Evolutionary conservation across 768 basidiomycete species (phyloP), one percentile per base, ranked within the genome.

Genomic region (Mycena crocata): DNA sequence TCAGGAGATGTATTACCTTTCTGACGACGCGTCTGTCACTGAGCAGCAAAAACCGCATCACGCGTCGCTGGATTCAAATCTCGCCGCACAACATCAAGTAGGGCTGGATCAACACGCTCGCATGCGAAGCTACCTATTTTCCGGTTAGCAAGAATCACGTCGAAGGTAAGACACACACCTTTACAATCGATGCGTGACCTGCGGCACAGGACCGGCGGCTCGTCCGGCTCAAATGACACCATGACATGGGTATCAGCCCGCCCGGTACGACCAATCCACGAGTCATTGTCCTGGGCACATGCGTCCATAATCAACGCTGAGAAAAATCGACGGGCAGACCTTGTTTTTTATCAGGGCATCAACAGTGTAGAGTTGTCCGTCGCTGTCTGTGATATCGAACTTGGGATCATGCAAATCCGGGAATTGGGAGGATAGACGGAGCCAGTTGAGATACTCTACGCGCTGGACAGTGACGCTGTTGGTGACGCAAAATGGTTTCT

Each of bases 261-360:
- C 2, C 66, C 66, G 3, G 66, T 55, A 19, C 31, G 39, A 3
- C 66, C 51, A 1, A n/a, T 21, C 58, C 58, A 67, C 2, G 52
- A 62, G 30, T 67, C 64, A 15, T 66, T 66, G 23, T 66, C 64
- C 64, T 66, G 28, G 5, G 3, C 5, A 12, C 13, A 35, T 1
- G 32, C 54, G 8, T 19, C 19, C 14, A 28, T 17, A 2, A n/a
- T 31, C 3, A 3, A 10, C 26, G 2, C 1, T 5, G 3, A 9
- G n/a, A 21, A 9, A 28, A 42, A n/a, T 37, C 2, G 28, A 1
- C 10, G 17, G 5, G 28, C 57, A 12, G 31, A 73, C 74, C 46
- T 66, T 64, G 35, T 73, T 72, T 60, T n/a, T 75, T 12, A 75
- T 66, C 14, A 75, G 54, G 0, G 67, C 65, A 45, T 73, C 74